phyloP scores from a whole-genome alignment of 345 rosid species.

The Psidium guajava region DNA sequence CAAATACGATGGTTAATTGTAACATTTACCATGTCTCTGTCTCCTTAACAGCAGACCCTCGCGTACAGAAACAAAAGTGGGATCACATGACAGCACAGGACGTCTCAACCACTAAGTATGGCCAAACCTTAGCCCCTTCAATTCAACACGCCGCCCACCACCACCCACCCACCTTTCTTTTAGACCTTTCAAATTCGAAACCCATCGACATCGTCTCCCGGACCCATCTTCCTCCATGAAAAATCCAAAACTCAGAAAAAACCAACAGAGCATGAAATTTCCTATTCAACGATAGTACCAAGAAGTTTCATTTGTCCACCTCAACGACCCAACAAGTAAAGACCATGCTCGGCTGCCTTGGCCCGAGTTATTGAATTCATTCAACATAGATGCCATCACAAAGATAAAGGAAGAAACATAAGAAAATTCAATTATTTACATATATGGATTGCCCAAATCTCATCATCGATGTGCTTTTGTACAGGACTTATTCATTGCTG shows the following conservation, averaged over 20 bases:
- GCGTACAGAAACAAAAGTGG: background rate
- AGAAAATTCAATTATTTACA: background rate
- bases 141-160: background rate
- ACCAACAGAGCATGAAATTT: background rate
- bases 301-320: background rate
- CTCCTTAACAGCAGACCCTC: background rate
- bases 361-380: background rate
- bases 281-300: background rate
- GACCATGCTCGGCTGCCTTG: background rate
- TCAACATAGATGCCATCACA: background rate
- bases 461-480: background rate
- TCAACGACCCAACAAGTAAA: background rate
- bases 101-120: background rate
- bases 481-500: background rate
- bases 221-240: background rate
- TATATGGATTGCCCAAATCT: background rate
- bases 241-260: background rate
- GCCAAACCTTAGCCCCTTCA: background rate
- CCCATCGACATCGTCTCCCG: background rate
- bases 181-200: background rate
- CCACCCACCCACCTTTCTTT: background rate
- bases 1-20: background rate
- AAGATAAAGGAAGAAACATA: background rate
- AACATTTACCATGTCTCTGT: background rate
- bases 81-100: background rate